These are phyloP conservation scores for Fusarium nelsonii DNA, from an alignment of 2,329 filamentous ascomycete species.

Conservation along the genomic window DNA sequence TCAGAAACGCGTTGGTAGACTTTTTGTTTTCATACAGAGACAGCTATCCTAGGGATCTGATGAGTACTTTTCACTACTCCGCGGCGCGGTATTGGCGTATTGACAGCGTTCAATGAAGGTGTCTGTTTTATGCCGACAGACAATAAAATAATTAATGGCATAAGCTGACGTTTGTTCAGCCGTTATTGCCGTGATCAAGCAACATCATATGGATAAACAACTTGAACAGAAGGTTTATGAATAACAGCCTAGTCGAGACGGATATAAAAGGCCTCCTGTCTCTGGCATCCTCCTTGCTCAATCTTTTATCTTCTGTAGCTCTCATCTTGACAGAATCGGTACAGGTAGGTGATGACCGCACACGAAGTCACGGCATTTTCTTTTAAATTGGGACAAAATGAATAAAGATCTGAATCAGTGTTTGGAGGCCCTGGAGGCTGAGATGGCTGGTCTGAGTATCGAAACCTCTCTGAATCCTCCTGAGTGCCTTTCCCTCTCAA, in stretches of 20 bases:
- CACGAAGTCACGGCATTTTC: not conserved
- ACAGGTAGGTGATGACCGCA: not conserved
- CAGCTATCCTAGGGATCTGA: too few relatives aligned
- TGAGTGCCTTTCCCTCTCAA: not conserved
- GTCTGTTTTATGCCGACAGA: too few relatives aligned
- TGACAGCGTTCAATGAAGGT: too few relatives aligned
- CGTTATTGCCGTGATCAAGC: too few relatives aligned
- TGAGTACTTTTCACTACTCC: too few relatives aligned
- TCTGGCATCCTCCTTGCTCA: rapidly evolving
- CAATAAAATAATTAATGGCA: too few relatives aligned
- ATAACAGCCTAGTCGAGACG: not conserved
- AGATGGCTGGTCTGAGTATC: too few relatives aligned
- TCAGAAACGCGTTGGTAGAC: too few relatives aligned
- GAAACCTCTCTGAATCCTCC: too few relatives aligned
- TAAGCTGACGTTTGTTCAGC: too few relatives aligned
- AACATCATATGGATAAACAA: not conserved
- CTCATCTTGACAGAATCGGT: rapidly evolving
- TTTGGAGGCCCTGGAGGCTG: not conserved
- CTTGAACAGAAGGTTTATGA: not conserved
- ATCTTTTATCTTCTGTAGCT: rapidly evolving
- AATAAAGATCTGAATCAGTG: not conserved
- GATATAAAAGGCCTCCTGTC: not conserved
- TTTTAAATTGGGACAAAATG: not conserved
- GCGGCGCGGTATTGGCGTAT: too few relatives aligned
- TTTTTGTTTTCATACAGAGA: too few relatives aligned